Evolutionary conservation across 2,329 filamentous ascomycete species (phyloP).

Genomic region (Trichoderma cornu-damae): DNA sequence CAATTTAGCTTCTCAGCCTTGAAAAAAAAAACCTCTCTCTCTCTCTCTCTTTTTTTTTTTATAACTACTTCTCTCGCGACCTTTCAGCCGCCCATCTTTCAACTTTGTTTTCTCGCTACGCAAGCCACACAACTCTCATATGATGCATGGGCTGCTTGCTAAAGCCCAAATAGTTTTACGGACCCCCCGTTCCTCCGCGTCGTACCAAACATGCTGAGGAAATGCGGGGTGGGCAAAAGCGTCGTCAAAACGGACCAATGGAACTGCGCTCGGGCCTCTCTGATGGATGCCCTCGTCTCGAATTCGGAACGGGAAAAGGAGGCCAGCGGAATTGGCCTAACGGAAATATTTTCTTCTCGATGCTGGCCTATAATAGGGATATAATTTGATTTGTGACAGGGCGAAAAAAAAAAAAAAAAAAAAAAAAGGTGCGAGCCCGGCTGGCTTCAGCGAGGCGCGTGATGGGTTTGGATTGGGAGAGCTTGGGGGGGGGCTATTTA

Average conservation of each 20-base stretch:
- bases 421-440: no score
- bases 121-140: background rate
- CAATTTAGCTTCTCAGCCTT: background rate
- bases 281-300: no score
- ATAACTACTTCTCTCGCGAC: background rate
- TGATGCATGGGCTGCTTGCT: no score
- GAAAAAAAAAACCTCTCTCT: no score
- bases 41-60: no score
- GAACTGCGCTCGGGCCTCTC: background rate
- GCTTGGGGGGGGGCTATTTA: constrained; percentile 2
- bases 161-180: constrained; percentile 7
- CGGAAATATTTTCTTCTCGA: background rate
- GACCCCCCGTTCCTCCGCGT: background rate
- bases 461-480: background rate
- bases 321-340: background rate
- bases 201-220: background rate
- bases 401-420: no score
- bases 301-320: background rate
- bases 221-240: constrained; percentile 5
- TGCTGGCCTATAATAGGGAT: no score
- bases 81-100: constrained; percentile 6
- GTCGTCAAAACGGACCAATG: background rate
- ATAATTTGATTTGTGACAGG: no score
- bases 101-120: constrained; percentile 1
- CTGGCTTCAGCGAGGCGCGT: background rate